Conservation (phyloP, 768 basidiomycete genomes). For the Hygrocybe coccinea region DNA sequence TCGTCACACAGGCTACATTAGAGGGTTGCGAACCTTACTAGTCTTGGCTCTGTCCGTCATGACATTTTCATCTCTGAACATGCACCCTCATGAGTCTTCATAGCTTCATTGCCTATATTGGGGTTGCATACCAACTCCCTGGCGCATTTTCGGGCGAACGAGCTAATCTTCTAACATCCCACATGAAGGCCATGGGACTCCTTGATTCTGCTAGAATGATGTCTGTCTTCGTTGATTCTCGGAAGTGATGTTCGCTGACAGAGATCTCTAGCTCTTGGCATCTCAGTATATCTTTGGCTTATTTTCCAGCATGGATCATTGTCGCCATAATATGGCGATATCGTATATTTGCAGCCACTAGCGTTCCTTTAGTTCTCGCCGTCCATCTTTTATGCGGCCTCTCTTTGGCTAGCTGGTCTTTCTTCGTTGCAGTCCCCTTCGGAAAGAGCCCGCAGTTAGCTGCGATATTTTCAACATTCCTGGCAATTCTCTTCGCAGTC, state of each 20-base stretch:
- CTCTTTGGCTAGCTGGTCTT: conserved; percentile 64
- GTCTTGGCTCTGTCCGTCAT: conserved; percentile 59
- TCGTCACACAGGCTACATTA: conserved; percentile 46
- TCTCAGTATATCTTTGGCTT: conserved; percentile 55
- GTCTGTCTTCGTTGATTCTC: conserved; percentile 28
- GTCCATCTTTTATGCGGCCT: conserved; percentile 66
- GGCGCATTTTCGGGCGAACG: conserved; percentile 66
- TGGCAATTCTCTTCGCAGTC: conserved; percentile 62
- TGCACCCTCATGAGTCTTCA: background rate
- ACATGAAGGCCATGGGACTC: conserved; percentile 79
- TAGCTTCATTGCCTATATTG: conserved; percentile 67
- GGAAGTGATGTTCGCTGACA: background rate
- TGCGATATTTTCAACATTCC: conserved; percentile 60
- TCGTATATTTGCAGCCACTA: conserved; percentile 60
- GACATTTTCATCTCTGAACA: conserved; percentile 4
- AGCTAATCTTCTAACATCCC: conserved; percentile 57
- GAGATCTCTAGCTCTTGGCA: conserved; percentile 58
- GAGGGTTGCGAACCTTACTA: conserved; percentile 56
- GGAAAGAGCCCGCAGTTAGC: conserved; percentile 70
- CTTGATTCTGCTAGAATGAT: conserved; percentile 62
- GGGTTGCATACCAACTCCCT: conserved; percentile 74
- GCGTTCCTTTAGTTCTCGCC: conserved; percentile 52
- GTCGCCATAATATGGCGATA: conserved; percentile 61
- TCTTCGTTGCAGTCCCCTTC: conserved; percentile 66
- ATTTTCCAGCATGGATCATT: conserved; percentile 74